These are phyloP conservation scores for Salix arbutifolia DNA, from an alignment of 345 rosid species.

Conservation along the genomic window DNA sequence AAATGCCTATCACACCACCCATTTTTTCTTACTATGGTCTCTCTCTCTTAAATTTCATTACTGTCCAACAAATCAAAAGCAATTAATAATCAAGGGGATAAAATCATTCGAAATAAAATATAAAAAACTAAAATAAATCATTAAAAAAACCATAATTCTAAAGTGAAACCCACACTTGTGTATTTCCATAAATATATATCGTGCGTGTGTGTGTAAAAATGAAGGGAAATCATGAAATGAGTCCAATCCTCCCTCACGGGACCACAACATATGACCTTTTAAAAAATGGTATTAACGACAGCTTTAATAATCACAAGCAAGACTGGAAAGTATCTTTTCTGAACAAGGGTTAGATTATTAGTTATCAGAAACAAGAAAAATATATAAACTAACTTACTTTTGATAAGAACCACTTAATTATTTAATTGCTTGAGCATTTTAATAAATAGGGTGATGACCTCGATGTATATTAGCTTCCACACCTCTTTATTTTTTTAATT, in stretches of 20 bases:
- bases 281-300: slow-evolving; percentile 28
- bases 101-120: no score
- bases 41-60: no score
- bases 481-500: slow-evolving; percentile 20
- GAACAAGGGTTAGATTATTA: slow-evolving; percentile 8
- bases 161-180: no score
- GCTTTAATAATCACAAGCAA: slow-evolving; percentile 2
- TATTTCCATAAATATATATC: no score
- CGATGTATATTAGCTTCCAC: slow-evolving; percentile 41
- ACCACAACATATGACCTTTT: slow-evolving; percentile 36
- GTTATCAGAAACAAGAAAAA: slow-evolving; percentile 20
- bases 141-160: not conserved
- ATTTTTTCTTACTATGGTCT: no score
- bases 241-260: slow-evolving; percentile 19
- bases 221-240: slow-evolving; percentile 14
- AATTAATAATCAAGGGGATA: no score
- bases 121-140: no score
- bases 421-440: slow-evolving; percentile 17
- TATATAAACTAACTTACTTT: slow-evolving; percentile 13
- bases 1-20: no score
- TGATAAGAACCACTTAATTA: slow-evolving; percentile 52
- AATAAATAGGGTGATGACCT: slow-evolving; percentile 39
- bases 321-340: slow-evolving; percentile 22
- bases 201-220: not conserved
- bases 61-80: no score